A percentile compares a stretch with the other conserved stretches of the same genome.
phyloP scores from a whole-genome alignment of 768 basidiomycete species.

The Lyophyllum shimeji region DNA sequence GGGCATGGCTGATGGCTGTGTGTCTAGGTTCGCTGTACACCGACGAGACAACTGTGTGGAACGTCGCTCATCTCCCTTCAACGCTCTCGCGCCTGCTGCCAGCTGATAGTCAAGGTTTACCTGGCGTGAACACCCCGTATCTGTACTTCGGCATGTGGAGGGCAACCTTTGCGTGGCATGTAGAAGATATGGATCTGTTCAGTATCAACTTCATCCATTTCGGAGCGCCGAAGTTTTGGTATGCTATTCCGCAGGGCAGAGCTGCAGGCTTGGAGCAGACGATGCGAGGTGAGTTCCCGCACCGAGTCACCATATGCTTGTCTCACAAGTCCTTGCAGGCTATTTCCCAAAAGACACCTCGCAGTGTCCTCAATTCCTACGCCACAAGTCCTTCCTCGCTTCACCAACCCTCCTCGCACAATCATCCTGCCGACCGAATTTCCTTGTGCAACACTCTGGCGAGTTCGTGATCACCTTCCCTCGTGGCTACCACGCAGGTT shows the following conservation, averaged over 20 bases:
- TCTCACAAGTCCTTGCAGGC: slow-evolving; percentile 39
- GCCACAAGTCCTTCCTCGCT: slow-evolving; percentile 94
- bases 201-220: slow-evolving; percentile 99
- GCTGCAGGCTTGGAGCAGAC: slow-evolving; percentile 81
- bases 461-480: slow-evolving; percentile 97
- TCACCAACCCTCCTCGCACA: slow-evolving; percentile 83
- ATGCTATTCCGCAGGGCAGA: slow-evolving; percentile 88
- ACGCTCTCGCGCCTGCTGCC: slow-evolving; percentile 80
- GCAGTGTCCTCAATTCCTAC: slow-evolving; percentile 88
- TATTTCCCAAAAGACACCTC: slow-evolving; percentile 89
- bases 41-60: slow-evolving; percentile 82
- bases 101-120: slow-evolving; percentile 64
- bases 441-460: slow-evolving; percentile 88
- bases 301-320: neutral
- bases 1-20: slow-evolving; percentile 1
- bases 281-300: slow-evolving; percentile 67
- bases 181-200: slow-evolving; percentile 99
- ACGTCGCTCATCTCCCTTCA: slow-evolving; percentile 90
- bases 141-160: slow-evolving; percentile 99
- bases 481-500: slow-evolving; percentile 93
- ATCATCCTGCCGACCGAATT: slow-evolving; percentile 79
- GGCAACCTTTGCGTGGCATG: slow-evolving; percentile 98
- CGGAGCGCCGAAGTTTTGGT: slow-evolving; percentile 97
- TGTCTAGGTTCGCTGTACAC: slow-evolving; percentile 65
- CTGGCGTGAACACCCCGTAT: slow-evolving; percentile 97